Percentiles rank a stretch among this genome's conserved stretches.
Conservation (phyloP, 306 rosid genomes). For the Glycine tomentella region DNA sequence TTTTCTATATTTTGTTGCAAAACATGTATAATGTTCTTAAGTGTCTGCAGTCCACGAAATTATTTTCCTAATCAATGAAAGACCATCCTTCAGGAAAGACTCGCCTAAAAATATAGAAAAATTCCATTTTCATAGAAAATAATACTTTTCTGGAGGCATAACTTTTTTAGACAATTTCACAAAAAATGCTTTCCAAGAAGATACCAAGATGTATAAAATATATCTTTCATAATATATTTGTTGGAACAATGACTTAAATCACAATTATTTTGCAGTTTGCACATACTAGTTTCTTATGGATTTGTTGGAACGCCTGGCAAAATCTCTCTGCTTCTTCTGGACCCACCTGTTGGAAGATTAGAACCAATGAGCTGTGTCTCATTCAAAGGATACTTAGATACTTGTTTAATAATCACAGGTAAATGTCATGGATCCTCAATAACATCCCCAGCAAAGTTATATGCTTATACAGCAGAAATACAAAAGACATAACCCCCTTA, state of each 20-base stretch:
- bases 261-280: neutral
- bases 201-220: conserved; percentile 12
- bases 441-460: conserved; percentile 2
- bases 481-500: neutral
- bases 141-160: conserved; percentile 10
- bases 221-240: conserved; percentile 2
- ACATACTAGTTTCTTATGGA: conserved; percentile 78
- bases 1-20: neutral
- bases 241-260: conserved; percentile 7
- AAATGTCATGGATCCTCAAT: conserved; percentile 35
- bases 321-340: conserved; percentile 72
- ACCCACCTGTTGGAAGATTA: conserved; percentile 64
- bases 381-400: conserved; percentile 12
- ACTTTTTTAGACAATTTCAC: neutral
- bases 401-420: neutral
- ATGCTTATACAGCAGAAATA: conserved; percentile 24
- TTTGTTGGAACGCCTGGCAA: conserved; percentile 73
- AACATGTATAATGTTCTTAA: neutral
- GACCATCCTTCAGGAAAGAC: no score
- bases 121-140: conserved; percentile 7
- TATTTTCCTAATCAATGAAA: no score
- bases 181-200: conserved; percentile 18
- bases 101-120: neutral
- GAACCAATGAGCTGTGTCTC: conserved; percentile 34
- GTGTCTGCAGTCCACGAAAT: no score